A percentile compares a stretch with the other conserved stretches of the same genome.
Conservation (phyloP, 345 rosid genomes). For the Populus deltoides region DNA sequence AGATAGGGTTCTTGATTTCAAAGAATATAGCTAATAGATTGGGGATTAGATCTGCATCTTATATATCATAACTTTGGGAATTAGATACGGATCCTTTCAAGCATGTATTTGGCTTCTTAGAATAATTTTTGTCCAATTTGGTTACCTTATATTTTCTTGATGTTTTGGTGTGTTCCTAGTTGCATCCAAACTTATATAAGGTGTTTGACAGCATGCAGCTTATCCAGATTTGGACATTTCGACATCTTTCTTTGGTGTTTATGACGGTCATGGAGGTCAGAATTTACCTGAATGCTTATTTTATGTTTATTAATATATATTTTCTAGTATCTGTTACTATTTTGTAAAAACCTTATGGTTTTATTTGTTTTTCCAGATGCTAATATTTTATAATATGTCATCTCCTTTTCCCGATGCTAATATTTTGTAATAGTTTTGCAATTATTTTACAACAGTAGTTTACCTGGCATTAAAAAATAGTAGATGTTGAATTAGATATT, state of each 20-base stretch:
- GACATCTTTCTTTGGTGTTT: slow-evolving; percentile 92
- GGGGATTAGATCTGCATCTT: neutral
- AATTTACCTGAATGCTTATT: slow-evolving; percentile 3
- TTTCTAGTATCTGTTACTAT: neutral
- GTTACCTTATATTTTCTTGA: neutral
- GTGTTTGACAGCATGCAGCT: slow-evolving; percentile 26
- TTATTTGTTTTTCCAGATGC: neutral
- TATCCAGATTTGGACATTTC: slow-evolving; percentile 60
- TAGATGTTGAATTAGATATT: neutral
- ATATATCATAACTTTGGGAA: neutral
- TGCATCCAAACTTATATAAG: slow-evolving; percentile 54
- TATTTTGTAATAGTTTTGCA: neutral
- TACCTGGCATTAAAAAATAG: neutral
- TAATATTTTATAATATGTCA: neutral
- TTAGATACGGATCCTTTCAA: neutral
- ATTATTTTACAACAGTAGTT: neutral
- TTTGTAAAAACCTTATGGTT: neutral
- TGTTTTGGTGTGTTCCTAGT: neutral
- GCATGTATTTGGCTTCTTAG: neutral
- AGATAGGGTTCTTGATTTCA: neutral
- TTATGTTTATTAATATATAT: neutral
- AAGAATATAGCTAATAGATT: neutral
- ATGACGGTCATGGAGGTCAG: slow-evolving; percentile 99
- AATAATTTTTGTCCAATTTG: neutral
- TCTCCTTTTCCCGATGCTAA: too few species aligned